These are phyloP conservation scores for Ogataea methylovora DNA, from an alignment of 805 yeast genomes.

Conservation along the genomic window DNA sequence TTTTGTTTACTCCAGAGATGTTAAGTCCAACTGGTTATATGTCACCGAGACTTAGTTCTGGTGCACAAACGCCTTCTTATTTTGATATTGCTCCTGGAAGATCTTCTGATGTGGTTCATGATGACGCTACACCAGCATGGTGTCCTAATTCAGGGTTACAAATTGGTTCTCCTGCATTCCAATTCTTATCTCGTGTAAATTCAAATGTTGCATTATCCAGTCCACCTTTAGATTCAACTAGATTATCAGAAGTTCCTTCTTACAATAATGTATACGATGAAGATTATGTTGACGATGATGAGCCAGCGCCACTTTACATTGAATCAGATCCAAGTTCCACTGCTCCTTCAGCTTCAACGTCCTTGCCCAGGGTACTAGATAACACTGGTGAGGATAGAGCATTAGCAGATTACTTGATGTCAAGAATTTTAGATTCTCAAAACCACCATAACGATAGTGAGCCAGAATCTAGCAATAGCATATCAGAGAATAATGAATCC, in stretches of 20 bases:
- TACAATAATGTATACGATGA: constrained; percentile 21
- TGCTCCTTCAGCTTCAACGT: not conserved
- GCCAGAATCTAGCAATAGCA: not conserved
- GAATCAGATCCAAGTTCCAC: not conserved
- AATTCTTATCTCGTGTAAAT: constrained; percentile 14
- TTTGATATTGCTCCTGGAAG: constrained; percentile 4
- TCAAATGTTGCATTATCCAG: constrained; percentile 5
- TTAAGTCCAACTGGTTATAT: constrained; percentile 6
- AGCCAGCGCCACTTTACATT: constrained; percentile 21
- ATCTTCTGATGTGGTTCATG: not conserved
- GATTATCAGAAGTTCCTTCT: constrained; percentile 15
- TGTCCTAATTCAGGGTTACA: constrained; percentile 13
- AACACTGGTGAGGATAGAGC: constrained; percentile 1
- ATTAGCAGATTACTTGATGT: constrained; percentile 8
- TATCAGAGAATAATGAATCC: too few relatives aligned
- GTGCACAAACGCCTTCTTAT: constrained; percentile 8
- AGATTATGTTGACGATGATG: constrained; percentile 12
- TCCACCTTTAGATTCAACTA: constrained; percentile 2
- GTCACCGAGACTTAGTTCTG: constrained; percentile 6
- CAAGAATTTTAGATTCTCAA: constrained; percentile 7
- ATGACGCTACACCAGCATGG: constrained; percentile 9
- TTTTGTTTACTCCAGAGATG: constrained; percentile 12
- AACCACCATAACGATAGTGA: not conserved
- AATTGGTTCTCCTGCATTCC: constrained; percentile 22
- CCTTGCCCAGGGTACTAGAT: not conserved